These are phyloP conservation scores for Penicillium brasilianum DNA, from an alignment of 2,329 filamentous ascomycete species.

Conservation along the genomic window DNA sequence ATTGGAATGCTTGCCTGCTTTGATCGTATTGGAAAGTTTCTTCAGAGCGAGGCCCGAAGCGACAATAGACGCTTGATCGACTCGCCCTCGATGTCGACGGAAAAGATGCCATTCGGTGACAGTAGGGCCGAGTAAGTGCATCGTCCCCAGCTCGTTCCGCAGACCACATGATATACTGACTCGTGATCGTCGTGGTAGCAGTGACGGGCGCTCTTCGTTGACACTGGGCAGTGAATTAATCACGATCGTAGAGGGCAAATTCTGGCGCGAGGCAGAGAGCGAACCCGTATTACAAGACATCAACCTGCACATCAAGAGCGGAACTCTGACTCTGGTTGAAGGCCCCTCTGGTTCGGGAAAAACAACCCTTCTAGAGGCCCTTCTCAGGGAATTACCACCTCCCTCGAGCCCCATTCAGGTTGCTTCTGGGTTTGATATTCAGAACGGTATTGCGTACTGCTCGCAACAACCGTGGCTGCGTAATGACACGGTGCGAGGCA, in stretches of 20 bases:
- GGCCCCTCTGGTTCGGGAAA: background rate
- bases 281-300: background rate
- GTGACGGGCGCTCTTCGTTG: background rate
- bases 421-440: background rate
- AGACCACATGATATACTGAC: background rate
- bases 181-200: background rate
- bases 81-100: background rate
- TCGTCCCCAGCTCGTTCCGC: background rate
- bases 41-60: background rate
- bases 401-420: background rate
- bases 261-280: background rate
- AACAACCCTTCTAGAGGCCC: background rate
- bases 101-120: background rate
- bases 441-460: background rate
- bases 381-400: background rate
- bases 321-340: background rate
- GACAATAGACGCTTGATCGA: background rate
- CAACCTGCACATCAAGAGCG: background rate
- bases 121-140: background rate
- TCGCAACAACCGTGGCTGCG: too few relatives aligned
- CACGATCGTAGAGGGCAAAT: background rate
- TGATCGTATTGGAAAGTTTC: background rate
- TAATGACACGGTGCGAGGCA: background rate
- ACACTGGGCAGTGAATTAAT: background rate
- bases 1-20: background rate